Evolutionary conservation across 805 yeast genomes (phyloP), one percentile per base, ranked within the genome.

Genomic region (Lachancea waltii): DNA sequence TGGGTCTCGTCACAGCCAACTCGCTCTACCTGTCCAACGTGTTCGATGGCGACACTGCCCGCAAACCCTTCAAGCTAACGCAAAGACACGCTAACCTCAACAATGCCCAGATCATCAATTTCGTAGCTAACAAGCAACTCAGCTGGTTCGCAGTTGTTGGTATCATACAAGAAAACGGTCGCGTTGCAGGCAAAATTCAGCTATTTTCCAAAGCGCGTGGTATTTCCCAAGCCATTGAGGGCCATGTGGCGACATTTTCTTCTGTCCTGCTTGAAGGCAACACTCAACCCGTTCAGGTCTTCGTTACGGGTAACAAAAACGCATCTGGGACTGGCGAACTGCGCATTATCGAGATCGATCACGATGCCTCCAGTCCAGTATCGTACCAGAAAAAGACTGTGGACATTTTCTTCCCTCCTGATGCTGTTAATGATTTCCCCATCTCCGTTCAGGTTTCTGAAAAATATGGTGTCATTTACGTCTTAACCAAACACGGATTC

Each of bases 71-170:
- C 33, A 73, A 76, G 55, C 68, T 92, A 54, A 78, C 97, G 32
- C 80, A 80, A 43, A 81, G 96, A 64, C 96, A 92, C 64, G 79
- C 77, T 27, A 71, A 81, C 31, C 71, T 92, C 54, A 72, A 70
- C 59, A 81, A 79, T 51, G 76, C 85, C 50, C 98, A 92, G 67
- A 80, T 92, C 56, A 92, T 94, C 63, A 89, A 84, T 65, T 79
- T 92, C 56, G 85, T 81, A 28, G 79, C 87, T 45, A 94, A 86
- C 58, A 73, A 76, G 17, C 79, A 74, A 47, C 72, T 79, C 40
- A 82, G 84, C 54, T 92, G 99, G 99, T 81, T 86, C 62, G 96
- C 96, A 16, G 75, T 89, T 41, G 86, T 85, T 45, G 99, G 98
- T 53, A 87, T 92, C 55, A 81, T 94, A 23, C 96, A 87, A 64